Percentiles rank a stretch among this genome's conserved stretches.
phyloP scores from a whole-genome alignment of 495 filamentous ascomycete species.

The Terfezia claveryi region DNA sequence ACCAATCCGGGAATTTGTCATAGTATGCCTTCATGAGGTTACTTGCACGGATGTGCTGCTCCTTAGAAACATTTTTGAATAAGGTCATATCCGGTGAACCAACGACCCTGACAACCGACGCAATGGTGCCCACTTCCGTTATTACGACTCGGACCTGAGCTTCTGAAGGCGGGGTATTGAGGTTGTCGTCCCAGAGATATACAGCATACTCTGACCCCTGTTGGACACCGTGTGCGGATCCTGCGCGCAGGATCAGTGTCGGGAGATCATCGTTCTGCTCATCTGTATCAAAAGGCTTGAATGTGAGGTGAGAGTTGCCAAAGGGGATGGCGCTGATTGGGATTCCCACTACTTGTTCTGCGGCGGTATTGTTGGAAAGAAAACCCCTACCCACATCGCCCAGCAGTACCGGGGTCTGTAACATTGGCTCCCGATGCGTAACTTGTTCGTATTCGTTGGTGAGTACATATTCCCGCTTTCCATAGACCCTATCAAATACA shows the following conservation, averaged over 20 bases:
- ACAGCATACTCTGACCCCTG: not conserved
- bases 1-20: too few relatives aligned
- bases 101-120: not conserved
- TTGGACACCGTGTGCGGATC: not conserved
- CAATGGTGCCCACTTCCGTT: not conserved
- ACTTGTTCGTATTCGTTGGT: not conserved
- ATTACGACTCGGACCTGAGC: not conserved
- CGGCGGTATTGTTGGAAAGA: not conserved
- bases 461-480: not conserved
- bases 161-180: not conserved
- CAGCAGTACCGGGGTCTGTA: not conserved
- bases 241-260: not conserved
- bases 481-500: not conserved
- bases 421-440: not conserved
- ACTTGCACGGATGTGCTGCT: not conserved
- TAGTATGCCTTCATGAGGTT: not conserved
- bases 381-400: not conserved
- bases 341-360: too few relatives aligned
- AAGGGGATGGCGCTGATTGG: too few relatives aligned
- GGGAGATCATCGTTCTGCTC: too few relatives aligned
- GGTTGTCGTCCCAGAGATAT: not conserved
- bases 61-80: too few relatives aligned
- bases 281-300: too few relatives aligned
- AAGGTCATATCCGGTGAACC: not conserved
- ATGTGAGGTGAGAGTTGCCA: too few relatives aligned